These are phyloP conservation scores for Mortierella sp. DNA, from an alignment of 371 early-diverging fungal genomes.

Conservation along the genomic window DNA sequence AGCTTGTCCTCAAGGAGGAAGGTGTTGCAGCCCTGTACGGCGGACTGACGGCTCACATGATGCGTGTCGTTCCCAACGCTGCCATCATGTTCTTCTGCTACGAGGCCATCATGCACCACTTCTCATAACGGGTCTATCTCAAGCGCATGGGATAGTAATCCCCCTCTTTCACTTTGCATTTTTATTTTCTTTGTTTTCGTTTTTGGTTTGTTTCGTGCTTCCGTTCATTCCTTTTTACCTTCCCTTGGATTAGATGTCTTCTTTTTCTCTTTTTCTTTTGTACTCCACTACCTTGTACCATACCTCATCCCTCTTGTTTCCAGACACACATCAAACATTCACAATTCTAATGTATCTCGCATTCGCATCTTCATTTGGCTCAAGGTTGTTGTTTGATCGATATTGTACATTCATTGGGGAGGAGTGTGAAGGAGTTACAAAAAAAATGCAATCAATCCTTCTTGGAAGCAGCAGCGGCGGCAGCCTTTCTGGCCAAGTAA, in stretches of 20 bases:
- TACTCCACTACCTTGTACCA: conserved; percentile 13
- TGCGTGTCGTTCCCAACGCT: conserved; percentile 97
- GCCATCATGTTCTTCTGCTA: conserved; percentile 96
- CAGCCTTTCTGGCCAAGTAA: conserved; percentile 82
- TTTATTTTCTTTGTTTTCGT: background rate
- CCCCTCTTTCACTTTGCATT: background rate
- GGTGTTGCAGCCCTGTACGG: conserved; percentile 92
- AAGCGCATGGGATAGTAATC: background rate
- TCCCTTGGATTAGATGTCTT: conserved; percentile 1
- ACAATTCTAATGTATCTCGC: conserved; percentile 12
- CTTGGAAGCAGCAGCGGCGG: conserved; percentile 34
- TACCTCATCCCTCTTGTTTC: background rate
- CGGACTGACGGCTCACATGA: conserved; percentile 93
- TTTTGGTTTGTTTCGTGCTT: background rate
- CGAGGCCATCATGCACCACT: conserved; percentile 81
- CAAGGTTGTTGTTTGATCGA: background rate
- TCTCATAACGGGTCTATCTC: conserved; percentile 26
- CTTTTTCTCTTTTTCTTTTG: background rate
- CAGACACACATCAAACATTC: background rate
- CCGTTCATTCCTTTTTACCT: background rate
- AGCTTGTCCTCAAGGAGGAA: conserved; percentile 85
- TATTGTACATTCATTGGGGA: background rate
- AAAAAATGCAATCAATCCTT: background rate
- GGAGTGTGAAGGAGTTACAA: background rate
- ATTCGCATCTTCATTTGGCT: background rate